Conservation (phyloP, 768 basidiomycete genomes). For the Tephrocybe sp. region DNA sequence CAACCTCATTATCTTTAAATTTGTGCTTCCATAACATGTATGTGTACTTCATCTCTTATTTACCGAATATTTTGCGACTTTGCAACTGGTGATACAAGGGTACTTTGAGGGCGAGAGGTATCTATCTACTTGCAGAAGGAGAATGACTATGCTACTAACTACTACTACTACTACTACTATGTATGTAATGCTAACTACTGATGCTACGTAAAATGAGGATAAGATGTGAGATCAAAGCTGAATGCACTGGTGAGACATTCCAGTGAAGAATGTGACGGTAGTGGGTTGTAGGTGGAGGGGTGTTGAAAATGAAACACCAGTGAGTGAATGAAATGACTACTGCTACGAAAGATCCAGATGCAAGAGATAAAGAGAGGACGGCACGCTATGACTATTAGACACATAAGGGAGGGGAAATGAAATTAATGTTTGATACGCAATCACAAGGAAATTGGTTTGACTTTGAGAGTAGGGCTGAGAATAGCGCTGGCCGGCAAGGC, state of each 20-base stretch:
- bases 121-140: conserved; percentile 56
- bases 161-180: conserved; percentile 34
- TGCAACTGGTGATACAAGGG: conserved; percentile 20
- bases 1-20: too few relatives aligned
- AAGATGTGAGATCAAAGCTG: conserved; percentile 23
- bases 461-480: not conserved
- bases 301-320: conserved; percentile 4
- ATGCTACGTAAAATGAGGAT: conserved; percentile 47
- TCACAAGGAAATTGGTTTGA: too few relatives aligned
- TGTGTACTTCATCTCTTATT: not conserved
- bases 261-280: conserved; percentile 5
- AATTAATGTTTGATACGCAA: not conserved
- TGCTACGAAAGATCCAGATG: conserved; percentile 46
- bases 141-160: conserved; percentile 40
- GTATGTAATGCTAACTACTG: conserved; percentile 42
- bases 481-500: not conserved
- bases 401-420: conserved; percentile 6
- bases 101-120: conserved; percentile 24
- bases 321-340: conserved; percentile 26
- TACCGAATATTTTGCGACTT: not conserved
- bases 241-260: conserved; percentile 3
- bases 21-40: not conserved
- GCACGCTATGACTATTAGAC: conserved; percentile 21
- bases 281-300: conserved; percentile 15
- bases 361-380: conserved; percentile 37